Evolutionary conservation across 108 stramenopile genomes (phyloP), one percentile per base, ranked within the genome.

Genomic region (Epithemia pelagica): DNA sequence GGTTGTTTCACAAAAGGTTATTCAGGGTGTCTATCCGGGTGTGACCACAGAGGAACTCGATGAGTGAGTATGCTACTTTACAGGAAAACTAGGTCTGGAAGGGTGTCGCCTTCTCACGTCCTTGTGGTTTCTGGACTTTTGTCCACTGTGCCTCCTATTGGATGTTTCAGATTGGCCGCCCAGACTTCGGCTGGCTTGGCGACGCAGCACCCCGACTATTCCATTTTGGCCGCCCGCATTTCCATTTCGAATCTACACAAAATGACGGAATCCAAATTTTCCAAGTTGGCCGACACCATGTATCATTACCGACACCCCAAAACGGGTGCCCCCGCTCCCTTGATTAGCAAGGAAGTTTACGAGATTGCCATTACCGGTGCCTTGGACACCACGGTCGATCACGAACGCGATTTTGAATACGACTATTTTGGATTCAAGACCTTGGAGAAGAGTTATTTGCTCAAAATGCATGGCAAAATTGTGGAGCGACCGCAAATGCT

Each of bases 361-460:
- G 67, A 90, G 25, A 85, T 88, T 51, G 83, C 92, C 69, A 66
- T 96, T 83, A 90, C 81, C 71, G 94, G 96, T 31, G 55, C 52
- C 1, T 64, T 96, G 52, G 83, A 98, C 70, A 82, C 81, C 25
- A 90, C 91, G 69, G 75, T 98, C 69, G 81, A 87, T 53, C 94
- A 96, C 77, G 88, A 86, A 61, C 82, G 96, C 19, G 97, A 98
- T 76, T 96, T 94, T 76, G 95, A 95, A 69, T 95, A 91, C 70
- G 98, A 99, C 74, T 99, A 95, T 79, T 99, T 99, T 76, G 99
- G 98, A 26, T 99, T 99, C 91, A 99, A 99, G 83, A 99, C 98
- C n/a, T 83, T 98, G 53, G 96, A 98, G 74, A 90, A 97, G 66
- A 76, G 85, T n/a, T 99, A 99, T 77, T 77, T 99, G 24, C 78